Evolutionary conservation across 495 filamentous ascomycete species (phyloP).

Genomic region (Xylaria telfairii): DNA sequence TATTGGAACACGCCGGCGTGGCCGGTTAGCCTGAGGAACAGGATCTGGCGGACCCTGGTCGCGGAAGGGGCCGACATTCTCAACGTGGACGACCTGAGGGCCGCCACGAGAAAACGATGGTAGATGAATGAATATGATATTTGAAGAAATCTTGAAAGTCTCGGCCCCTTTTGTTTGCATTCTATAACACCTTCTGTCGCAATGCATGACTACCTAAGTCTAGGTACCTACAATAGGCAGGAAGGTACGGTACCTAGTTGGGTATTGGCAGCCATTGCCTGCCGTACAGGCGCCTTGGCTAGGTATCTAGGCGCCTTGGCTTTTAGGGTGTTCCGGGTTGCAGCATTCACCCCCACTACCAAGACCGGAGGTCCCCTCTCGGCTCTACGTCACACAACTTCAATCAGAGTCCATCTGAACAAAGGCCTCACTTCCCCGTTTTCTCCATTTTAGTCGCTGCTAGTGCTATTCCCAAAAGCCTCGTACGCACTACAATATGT

Average conservation of each 20-base stretch:
- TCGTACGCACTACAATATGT: slow-evolving; percentile 29
- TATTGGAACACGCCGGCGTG: slow-evolving; percentile 84
- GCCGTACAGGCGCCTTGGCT: background rate
- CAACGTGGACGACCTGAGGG: slow-evolving; percentile 76
- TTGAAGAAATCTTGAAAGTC: background rate
- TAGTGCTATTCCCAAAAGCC: background rate
- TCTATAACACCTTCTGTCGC: background rate
- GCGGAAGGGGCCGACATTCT: slow-evolving; percentile 74
- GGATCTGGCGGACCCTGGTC: slow-evolving; percentile 75
- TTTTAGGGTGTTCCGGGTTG: background rate
- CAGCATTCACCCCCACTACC: background rate
- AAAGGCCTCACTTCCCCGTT: background rate
- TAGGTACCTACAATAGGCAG: background rate
- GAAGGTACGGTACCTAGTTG: no score
- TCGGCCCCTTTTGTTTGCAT: background rate
- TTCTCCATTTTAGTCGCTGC: background rate
- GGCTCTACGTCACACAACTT: slow-evolving; percentile 21
- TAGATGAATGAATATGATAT: slow-evolving; percentile 23
- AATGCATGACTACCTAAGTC: background rate
- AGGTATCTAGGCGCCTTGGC: background rate
- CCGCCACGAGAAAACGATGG: slow-evolving; percentile 43
- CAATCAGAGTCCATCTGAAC: background rate
- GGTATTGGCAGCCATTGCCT: background rate
- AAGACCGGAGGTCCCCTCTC: background rate
- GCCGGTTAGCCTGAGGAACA: slow-evolving; percentile 75